Percentiles rank a stretch among this genome's conserved stretches.
Evolutionary conservation across 2,329 filamentous ascomycete species (phyloP).

Genomic region (Colletotrichum somersetense): DNA sequence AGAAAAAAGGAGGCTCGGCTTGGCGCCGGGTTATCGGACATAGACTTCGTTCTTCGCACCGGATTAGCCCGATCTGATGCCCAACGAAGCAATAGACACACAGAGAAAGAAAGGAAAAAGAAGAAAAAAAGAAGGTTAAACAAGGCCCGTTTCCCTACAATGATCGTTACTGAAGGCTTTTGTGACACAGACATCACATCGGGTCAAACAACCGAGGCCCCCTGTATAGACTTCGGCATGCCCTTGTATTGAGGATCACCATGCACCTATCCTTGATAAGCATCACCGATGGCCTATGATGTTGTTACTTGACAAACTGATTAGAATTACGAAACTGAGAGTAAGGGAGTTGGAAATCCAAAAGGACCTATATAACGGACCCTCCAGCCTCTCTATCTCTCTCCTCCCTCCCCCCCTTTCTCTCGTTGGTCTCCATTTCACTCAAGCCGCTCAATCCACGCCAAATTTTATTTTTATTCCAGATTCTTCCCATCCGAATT

Average conservation of each 20-base stretch:
- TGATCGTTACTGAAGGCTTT: constrained; percentile 7
- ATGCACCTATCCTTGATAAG: background rate
- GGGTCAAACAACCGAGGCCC: background rate
- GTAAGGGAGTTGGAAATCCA: constrained; percentile 29
- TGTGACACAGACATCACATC: background rate
- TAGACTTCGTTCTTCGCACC: constrained; percentile 22
- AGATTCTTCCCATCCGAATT: background rate
- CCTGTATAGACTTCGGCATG: background rate
- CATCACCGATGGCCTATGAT: no score
- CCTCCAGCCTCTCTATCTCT: background rate
- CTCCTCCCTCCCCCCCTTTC: background rate
- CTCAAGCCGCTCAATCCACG: constrained; percentile 2
- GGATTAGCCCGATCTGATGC: constrained; percentile 8
- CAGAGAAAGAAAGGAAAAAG: background rate
- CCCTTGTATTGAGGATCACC: background rate
- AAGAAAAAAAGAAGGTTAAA: constrained; percentile 11
- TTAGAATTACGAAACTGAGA: constrained; percentile 38
- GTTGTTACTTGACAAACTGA: constrained; percentile 11
- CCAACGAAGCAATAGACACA: constrained; percentile 35
- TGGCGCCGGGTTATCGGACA: constrained; percentile 10
- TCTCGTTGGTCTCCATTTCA: background rate
- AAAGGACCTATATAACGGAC: constrained; percentile 33
- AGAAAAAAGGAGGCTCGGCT: constrained; percentile 28
- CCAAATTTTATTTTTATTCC: constrained; percentile 22
- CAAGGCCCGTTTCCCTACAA: constrained; percentile 8